Evolutionary conservation across 2,329 filamentous ascomycete species (phyloP).

Genomic region (Xylaria sp.): DNA sequence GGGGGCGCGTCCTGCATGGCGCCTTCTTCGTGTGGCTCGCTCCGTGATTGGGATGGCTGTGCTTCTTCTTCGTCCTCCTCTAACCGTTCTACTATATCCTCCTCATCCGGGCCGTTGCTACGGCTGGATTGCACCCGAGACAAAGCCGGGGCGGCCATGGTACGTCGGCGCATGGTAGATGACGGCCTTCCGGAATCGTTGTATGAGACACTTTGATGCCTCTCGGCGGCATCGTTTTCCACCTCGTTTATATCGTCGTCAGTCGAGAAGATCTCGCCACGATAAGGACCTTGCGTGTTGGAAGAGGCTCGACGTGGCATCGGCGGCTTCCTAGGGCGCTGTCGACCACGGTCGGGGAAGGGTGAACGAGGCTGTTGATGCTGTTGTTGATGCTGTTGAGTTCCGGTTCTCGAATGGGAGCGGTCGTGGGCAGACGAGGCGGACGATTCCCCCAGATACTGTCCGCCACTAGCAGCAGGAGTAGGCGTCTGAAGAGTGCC

Average conservation of each 20-base stretch:
- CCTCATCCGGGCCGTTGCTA: conserved; percentile 36
- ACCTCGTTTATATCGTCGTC: conserved; percentile 87
- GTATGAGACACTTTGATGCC: conserved; percentile 45
- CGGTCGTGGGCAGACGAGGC: conserved; percentile 43
- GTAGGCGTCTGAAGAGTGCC: conserved; percentile 41
- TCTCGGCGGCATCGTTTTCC: conserved; percentile 63
- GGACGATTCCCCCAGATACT: conserved; percentile 41
- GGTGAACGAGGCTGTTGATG: conserved; percentile 51
- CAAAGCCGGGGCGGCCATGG: conserved; percentile 40
- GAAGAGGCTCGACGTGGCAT: conserved; percentile 76
- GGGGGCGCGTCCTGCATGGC: conserved; percentile 24
- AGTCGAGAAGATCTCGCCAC: conserved; percentile 85
- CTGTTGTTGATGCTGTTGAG: too few relatives aligned
- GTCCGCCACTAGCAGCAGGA: conserved; percentile 29
- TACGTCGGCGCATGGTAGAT: conserved; percentile 44
- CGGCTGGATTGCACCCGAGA: conserved; percentile 48
- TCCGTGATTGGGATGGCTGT: conserved; percentile 30
- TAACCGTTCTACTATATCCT: conserved; percentile 34
- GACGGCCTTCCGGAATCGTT: conserved; percentile 34
- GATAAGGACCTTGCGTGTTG: conserved; percentile 69
- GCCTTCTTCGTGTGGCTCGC: conserved; percentile 43
- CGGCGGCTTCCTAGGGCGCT: conserved; percentile 69
- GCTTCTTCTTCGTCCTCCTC: conserved; percentile 41
- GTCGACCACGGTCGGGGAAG: conserved; percentile 52
- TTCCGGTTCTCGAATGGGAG: conserved; percentile 40